Base-by-base conservation (phyloP, 2,329 filamentous ascomycete genomes). In the Arthrobotrys iridis region DNA sequence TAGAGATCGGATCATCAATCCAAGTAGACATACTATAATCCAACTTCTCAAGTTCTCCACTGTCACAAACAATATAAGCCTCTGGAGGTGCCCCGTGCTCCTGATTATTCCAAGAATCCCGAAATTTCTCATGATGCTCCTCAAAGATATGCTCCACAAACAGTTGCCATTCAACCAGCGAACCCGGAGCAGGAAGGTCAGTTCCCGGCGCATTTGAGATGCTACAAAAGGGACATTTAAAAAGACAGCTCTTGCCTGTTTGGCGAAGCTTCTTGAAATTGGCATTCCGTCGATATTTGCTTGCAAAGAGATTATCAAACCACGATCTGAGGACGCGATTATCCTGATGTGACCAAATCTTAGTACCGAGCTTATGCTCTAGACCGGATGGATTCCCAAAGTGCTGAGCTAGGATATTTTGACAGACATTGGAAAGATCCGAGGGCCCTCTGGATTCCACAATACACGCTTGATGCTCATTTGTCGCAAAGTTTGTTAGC, bases 141-240 rank as follows among this genome's bases (percentile, higher is more conserved):
- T 43, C 60, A 20, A 64, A 18, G 7, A 64, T 43, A 43, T 64
- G 60, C 22, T 7, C 13, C 5, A 15, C 60, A n/a, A 64, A 52
- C 6, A 13, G 13, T 13, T 40, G 15, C 33, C 33, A 45, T 30
- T 40, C 13, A 37, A 6, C 33, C 13, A 37, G 6, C 6, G 33
- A 13, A 13, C 6, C 33, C 6, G 6, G 33, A 37, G 33, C 6
- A 6, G 37, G 3, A 20, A n/a, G 7, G 4, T 22, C 22, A 6
- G 22, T 28, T 48, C 22, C 7, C 28, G 10, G 6, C 13, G 24
- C n/a, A 7, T 8, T 26, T 4, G 55, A 13, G 7, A 20, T 15
- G 7, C 15, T 22, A 13, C 60, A 64, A 15, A 64, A 52, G 4
- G 45, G 35, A 24, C 60, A 64, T 13, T 22, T 2, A 10, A 28